phyloP scores from a whole-genome alignment of 441 rosid genomes.

The Pelargonium citronellum region DNA sequence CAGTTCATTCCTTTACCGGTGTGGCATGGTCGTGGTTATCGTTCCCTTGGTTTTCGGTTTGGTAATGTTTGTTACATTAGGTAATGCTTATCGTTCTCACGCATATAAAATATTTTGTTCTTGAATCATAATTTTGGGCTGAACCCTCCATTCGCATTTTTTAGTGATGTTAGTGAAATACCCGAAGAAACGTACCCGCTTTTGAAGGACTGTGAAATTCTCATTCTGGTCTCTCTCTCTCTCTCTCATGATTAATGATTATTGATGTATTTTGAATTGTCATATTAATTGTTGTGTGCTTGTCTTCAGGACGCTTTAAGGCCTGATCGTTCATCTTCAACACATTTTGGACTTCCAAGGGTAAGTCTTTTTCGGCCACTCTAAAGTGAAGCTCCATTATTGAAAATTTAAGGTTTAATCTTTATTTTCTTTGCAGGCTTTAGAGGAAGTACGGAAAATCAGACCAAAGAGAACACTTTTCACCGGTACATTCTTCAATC shows the following conservation, averaged over 20 bases:
- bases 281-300: neutral
- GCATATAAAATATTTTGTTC: neutral
- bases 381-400: neutral
- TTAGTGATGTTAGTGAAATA: conserved; percentile 80
- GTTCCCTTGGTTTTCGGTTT: conserved; percentile 86
- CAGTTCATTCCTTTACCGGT: conserved; percentile 85
- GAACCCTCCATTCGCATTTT: conserved; percentile 20
- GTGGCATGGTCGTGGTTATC: conserved; percentile 79
- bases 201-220: conserved; percentile 53
- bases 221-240: conserved; percentile 45
- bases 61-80: conserved; percentile 78
- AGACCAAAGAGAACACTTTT: conserved; percentile 75
- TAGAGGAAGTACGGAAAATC: conserved; percentile 82
- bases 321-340: conserved; percentile 85
- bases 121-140: too few species aligned
- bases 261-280: neutral
- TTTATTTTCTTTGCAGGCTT: conserved; percentile 40
- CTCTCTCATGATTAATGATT: too few species aligned
- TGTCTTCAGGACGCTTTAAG: conserved; percentile 69
- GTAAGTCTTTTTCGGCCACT: too few species aligned
- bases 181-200: conserved; percentile 87
- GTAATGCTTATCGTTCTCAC: conserved; percentile 30
- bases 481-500: conserved; percentile 41
- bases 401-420: neutral
- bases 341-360: conserved; percentile 87